A percentile compares a stretch with the other conserved stretches of the same genome.
These are phyloP conservation scores for Gliomastix tumulicola DNA, from an alignment of 2,329 filamentous ascomycete genomes.

Conservation along the genomic window DNA sequence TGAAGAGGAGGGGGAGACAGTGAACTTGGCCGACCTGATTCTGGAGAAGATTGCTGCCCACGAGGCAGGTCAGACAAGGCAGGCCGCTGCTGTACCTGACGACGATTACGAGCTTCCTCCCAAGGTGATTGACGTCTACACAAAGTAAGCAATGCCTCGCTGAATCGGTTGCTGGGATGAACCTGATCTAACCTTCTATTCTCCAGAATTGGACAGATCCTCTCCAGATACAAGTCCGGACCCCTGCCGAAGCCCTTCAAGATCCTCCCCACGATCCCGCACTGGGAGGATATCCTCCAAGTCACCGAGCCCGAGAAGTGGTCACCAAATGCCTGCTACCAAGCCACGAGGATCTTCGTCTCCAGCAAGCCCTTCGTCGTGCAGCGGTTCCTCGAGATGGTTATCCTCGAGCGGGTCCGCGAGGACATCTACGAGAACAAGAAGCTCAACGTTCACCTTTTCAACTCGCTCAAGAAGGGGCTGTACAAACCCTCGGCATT, in stretches of 20 bases:
- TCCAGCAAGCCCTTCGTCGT: constrained; percentile 74
- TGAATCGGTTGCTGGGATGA: too few species aligned
- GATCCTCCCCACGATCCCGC: constrained; percentile 81
- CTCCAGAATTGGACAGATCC: constrained; percentile 69
- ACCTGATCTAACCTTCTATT: not conserved
- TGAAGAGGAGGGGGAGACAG: constrained; percentile 44
- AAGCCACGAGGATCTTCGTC: constrained; percentile 87
- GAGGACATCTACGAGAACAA: constrained; percentile 91
- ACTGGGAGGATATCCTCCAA: constrained; percentile 83
- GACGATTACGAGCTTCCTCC: constrained; percentile 82
- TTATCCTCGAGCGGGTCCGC: constrained; percentile 84
- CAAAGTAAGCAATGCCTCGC: constrained; percentile 73
- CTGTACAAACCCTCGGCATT: constrained; percentile 93
- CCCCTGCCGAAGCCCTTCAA: constrained; percentile 97
- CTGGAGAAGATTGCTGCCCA: constrained; percentile 89
- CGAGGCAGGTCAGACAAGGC: constrained; percentile 58
- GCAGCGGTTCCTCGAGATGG: constrained; percentile 78
- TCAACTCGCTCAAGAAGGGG: constrained; percentile 84
- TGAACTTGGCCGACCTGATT: constrained; percentile 88
- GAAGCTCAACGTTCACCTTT: constrained; percentile 92
- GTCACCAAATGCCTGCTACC: constrained; percentile 75
- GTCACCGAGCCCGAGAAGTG: constrained; percentile 72
- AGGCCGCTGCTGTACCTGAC: constrained; percentile 47
- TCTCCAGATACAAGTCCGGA: constrained; percentile 92
- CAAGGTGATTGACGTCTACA: constrained; percentile 91